Evolutionary conservation across 192 early-diverging fungal species (phyloP), one percentile per base, ranked within the genome.

Genomic region (Linnemannia zychae): DNA sequence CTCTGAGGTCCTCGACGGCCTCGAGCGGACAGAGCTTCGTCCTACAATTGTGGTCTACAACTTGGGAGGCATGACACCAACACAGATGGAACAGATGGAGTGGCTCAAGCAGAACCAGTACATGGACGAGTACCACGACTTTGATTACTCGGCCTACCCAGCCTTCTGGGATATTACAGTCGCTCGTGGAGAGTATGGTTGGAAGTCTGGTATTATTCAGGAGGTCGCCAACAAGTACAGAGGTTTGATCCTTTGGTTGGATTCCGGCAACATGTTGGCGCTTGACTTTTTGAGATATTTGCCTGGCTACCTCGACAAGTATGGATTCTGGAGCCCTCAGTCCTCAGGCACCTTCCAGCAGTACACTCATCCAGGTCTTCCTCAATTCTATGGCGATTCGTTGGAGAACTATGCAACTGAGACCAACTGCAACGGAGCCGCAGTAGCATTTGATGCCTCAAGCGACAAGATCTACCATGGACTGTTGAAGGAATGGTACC

Each of bases 131-230:
- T 74, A 89, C 13, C 63, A 83, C 3, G 67, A 49, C 47, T 89
- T 92, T 75, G 81, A 92, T 50, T 92, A 87, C 63, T 68, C 82
- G 2, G 46, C 67, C 1, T 90, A 92, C 49, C 91, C 91, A 15
- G 71, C 38, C 22, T 92, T 92, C 77, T 92, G 91, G 91, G 84
- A 92, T 34, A 87, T 92, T 38, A 84, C 75, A 0, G 67, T 89
- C 24, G 86, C 83, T 36, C 77, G 84, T 44, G 91, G 91, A 57
- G 89, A 92, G 77, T 92, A 92, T 71, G 91, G 82, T 28, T 92
- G 91, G 91, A 92, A 92, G 70, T 84, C 91, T 0, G 91, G 89
- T 0, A 92, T 92, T 67, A 78, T 92, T 31, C 78, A 88, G 48
- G 89, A 92, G 66, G 89, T 88, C 0, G 76, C 86, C 3, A 65